A percentile compares a stretch with the other conserved stretches of the same genome.
phyloP scores from a whole-genome alignment of 2,329 filamentous ascomycete species.

The Colletotrichum cuscutae region DNA sequence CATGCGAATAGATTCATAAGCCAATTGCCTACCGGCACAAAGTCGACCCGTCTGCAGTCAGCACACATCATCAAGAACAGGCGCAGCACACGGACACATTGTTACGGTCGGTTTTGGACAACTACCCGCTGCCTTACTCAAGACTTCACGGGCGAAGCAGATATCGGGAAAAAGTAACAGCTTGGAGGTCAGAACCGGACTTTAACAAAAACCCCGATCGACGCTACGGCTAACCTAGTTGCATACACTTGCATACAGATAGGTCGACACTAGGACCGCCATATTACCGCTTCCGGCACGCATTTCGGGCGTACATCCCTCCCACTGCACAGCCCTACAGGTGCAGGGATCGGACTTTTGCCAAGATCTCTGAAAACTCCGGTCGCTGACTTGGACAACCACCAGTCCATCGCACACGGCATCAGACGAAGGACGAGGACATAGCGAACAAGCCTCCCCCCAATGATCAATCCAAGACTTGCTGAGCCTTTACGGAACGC shows the following conservation, averaged over 20 bases:
- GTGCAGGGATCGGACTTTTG: slow-evolving; percentile 1
- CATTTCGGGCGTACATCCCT: neutral
- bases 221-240: neutral
- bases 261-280: neutral
- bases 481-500: neutral
- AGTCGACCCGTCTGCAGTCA: neutral
- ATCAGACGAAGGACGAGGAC: neutral
- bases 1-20: no score
- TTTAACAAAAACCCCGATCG: neutral
- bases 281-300: neutral
- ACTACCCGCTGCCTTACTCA: neutral
- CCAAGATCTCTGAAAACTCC: neutral
- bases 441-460: neutral
- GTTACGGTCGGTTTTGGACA: neutral
- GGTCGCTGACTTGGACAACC: neutral
- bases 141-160: neutral
- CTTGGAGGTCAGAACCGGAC: neutral
- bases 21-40: no score
- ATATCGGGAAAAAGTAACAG: neutral
- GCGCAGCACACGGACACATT: neutral
- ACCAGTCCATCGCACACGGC: neutral
- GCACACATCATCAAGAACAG: neutral
- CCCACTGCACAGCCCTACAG: neutral
- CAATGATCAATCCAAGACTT: neutral
- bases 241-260: neutral